Conservation (phyloP, 768 basidiomycete genomes). For the Mycena venus region DNA sequence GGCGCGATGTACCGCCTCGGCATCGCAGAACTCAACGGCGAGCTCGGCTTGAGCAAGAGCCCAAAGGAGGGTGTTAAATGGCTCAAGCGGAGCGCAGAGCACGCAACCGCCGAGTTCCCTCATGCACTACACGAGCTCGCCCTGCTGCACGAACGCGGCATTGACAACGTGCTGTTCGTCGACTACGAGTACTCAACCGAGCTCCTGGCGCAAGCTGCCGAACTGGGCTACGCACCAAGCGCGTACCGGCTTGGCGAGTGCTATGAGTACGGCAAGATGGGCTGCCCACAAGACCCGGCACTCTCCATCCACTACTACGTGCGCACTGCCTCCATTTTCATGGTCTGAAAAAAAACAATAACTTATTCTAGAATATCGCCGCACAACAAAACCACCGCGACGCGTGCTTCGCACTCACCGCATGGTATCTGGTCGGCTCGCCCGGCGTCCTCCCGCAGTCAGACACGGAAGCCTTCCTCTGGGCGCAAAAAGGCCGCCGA, state of each 20-base stretch:
- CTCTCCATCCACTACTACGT: conserved; percentile 99
- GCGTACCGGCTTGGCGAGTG: conserved; percentile 97
- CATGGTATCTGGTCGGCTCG: conserved; percentile 99
- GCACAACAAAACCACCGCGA: conserved; percentile 98
- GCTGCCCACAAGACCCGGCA: conserved; percentile 96
- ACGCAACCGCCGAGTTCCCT: conserved; percentile 94
- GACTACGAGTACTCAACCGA: conserved; percentile 97
- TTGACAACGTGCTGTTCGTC: conserved; percentile 97
- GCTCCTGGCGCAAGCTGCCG: conserved; percentile 93
- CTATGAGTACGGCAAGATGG: conserved; percentile 99
- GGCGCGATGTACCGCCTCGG: conserved; percentile 98
- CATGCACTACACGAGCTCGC: conserved; percentile 97
- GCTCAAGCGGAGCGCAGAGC: conserved; percentile 97
- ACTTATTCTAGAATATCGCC: conserved; percentile 84
- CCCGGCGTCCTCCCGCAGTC: conserved; percentile 98
- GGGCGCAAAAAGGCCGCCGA: conserved; percentile 98
- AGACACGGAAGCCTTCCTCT: conserved; percentile 97
- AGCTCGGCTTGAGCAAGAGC: conserved; percentile 86
- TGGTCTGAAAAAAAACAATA: no score
- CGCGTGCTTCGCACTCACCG: conserved; percentile 97
- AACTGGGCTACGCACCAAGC: conserved; percentile 96
- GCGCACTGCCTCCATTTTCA: conserved; percentile 49
- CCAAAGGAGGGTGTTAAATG: conserved; percentile 98
- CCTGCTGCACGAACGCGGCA: conserved; percentile 94
- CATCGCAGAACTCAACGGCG: conserved; percentile 95